A percentile compares a stretch with the other conserved stretches of the same genome.
Conservation (phyloP, 345 rosid genomes). For the Acer campestre region DNA sequence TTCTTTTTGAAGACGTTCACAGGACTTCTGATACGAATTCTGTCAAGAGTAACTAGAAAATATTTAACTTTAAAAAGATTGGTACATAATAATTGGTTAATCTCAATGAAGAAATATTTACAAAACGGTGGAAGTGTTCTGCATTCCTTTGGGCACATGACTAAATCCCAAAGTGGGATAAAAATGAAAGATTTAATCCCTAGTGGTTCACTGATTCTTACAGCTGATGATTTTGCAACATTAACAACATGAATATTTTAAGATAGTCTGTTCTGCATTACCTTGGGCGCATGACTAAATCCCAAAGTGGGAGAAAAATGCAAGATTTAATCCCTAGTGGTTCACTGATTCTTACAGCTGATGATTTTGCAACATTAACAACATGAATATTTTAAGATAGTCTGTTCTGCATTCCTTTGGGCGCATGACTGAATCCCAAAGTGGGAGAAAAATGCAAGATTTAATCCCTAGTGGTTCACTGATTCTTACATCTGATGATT, state of each 20-base stretch:
- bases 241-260: background rate
- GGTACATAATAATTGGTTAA: background rate
- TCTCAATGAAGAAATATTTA: background rate
- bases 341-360: background rate
- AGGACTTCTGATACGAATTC: conserved; percentile 51
- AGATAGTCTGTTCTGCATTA: background rate
- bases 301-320: background rate
- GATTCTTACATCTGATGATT: background rate
- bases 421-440: conserved; percentile 1
- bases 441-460: background rate
- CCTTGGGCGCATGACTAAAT: conserved; percentile 5
- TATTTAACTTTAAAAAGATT: conserved; percentile 59
- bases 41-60: conserved; percentile 65
- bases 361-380: background rate
- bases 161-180: background rate
- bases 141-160: background rate
- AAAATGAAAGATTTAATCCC: background rate
- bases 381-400: background rate
- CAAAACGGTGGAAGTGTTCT: background rate
- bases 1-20: conserved; percentile 46
- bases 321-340: background rate
- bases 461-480: background rate
- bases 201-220: background rate
- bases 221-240: background rate
- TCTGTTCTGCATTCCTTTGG: background rate